Percentiles rank a stretch among this genome's conserved stretches.
Conservation (phyloP, 164 flowering plant species). For the Sedum album region DNA sequence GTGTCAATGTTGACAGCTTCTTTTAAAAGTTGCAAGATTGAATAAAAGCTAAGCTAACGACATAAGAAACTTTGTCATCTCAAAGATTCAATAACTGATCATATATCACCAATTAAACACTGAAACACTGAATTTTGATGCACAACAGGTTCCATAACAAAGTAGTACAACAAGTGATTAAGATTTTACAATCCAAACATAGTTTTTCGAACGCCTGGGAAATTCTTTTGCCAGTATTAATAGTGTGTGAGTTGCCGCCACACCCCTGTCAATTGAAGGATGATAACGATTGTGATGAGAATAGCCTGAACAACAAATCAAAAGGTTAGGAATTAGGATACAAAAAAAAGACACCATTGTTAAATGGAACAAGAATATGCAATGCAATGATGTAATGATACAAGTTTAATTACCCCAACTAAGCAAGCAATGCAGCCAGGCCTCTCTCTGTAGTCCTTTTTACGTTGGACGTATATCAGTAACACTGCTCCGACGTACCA, state of each 20-base stretch:
- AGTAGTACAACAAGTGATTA: too few species aligned
- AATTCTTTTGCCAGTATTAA: not conserved
- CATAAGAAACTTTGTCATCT: too few species aligned
- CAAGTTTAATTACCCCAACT: not conserved
- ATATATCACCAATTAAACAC: too few species aligned
- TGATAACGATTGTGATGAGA: not conserved
- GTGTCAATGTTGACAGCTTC: too few species aligned
- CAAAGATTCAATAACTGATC: not conserved
- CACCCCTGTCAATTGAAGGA: not conserved
- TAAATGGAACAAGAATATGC: not conserved
- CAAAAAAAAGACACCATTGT: not conserved
- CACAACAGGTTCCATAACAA: too few species aligned
- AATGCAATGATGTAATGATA: not conserved
- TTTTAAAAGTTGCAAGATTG: too few species aligned
- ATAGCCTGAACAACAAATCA: not conserved
- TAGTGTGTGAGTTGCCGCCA: not conserved
- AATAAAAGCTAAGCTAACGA: too few species aligned
- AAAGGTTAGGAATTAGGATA: not conserved
- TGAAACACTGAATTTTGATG: too few species aligned
- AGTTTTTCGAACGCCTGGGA: too few species aligned
- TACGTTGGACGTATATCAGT: not conserved
- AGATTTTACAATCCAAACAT: too few species aligned
- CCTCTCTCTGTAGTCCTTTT: conserved; percentile 3
- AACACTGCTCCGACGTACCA: not conserved
- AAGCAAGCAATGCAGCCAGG: conserved; percentile 2